phyloP scores from a whole-genome alignment of 148 eudicot genomes.

The Bassia scoparia region DNA sequence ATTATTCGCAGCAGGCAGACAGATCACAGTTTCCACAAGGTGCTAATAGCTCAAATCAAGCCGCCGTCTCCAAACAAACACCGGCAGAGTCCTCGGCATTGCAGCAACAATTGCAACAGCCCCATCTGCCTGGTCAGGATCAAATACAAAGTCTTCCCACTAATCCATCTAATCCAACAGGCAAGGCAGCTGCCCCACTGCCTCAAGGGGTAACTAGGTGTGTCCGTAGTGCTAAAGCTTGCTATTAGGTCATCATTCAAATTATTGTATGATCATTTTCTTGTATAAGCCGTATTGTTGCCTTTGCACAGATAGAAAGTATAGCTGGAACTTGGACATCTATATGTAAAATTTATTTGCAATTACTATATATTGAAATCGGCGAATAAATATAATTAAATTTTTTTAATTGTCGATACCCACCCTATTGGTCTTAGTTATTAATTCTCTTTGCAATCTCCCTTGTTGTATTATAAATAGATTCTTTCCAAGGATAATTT shows the following conservation, averaged over 20 bases:
- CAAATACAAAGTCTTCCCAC: conserved; percentile 51
- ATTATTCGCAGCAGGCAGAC: conserved; percentile 59
- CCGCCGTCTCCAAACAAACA: conserved; percentile 38
- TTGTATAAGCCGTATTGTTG: conserved; percentile 37
- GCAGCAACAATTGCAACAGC: conserved; percentile 47
- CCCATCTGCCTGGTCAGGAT: conserved; percentile 44
- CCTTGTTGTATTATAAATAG: neutral
- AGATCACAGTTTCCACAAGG: conserved; percentile 56
- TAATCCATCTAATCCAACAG: conserved; percentile 57
- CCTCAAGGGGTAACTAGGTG: conserved; percentile 99
- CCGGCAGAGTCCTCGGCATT: conserved; percentile 46
- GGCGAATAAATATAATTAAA: neutral
- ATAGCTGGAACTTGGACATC: conserved; percentile 12
- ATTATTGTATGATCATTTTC: conserved; percentile 37
- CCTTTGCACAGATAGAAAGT: conserved; percentile 24
- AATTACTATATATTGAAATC: neutral
- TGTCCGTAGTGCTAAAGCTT: conserved; percentile 74
- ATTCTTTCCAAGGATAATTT: neutral
- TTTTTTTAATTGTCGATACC: neutral
- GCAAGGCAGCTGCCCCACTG: conserved; percentile 64
- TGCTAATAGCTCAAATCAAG: conserved; percentile 46
- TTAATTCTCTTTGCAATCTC: neutral
- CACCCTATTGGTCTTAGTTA: neutral
- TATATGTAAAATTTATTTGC: conserved; percentile 10
- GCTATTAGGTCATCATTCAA: conserved; percentile 41